Percentiles rank a stretch among this genome's conserved stretches.
Conservation (phyloP, 139 green algal genomes). For the Limnomonas spitsbergensis region DNA sequence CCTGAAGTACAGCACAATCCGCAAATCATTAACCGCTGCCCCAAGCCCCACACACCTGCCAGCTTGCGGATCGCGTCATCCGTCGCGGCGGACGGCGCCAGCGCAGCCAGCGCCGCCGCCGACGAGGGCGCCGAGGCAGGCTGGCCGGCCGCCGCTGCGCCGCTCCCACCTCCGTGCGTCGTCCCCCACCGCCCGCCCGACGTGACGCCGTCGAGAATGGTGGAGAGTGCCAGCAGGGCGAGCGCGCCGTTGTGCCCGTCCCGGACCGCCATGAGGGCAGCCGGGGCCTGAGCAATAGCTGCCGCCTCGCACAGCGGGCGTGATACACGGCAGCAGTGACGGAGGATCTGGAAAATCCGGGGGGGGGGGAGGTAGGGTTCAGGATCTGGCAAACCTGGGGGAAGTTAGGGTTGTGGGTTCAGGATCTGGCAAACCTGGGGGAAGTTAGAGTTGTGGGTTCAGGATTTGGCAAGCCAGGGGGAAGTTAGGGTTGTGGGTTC, state of each 20-base stretch:
- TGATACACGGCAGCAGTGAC: slow-evolving; percentile 33
- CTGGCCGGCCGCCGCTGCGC: background rate
- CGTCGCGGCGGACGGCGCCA: slow-evolving; percentile 21
- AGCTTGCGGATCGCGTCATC: slow-evolving; percentile 44
- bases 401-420: too few species aligned
- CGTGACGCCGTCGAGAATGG: slow-evolving; percentile 34
- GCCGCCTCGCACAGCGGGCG: slow-evolving; percentile 46
- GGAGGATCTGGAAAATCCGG: slow-evolving; percentile 36
- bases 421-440: too few species aligned
- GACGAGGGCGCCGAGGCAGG: background rate
- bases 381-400: background rate
- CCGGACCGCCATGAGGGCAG: slow-evolving; percentile 36
- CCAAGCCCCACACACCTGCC: slow-evolving; percentile 24
- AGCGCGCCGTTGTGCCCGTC: slow-evolving; percentile 26
- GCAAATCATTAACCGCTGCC: too few species aligned
- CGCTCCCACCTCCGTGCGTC: background rate
- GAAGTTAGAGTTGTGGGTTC: too few species aligned
- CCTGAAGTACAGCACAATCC: too few species aligned
- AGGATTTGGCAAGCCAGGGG: too few species aligned
- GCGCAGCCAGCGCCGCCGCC: slow-evolving; percentile 9
- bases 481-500: too few species aligned
- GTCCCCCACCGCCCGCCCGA: slow-evolving; percentile 1
- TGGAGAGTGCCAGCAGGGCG: slow-evolving; percentile 50
- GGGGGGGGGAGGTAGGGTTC: background rate
- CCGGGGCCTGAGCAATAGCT: slow-evolving; percentile 23